These are phyloP conservation scores for Melaleuca quinquenervia DNA, from an alignment of 345 rosid genomes.

Conservation along the genomic window DNA sequence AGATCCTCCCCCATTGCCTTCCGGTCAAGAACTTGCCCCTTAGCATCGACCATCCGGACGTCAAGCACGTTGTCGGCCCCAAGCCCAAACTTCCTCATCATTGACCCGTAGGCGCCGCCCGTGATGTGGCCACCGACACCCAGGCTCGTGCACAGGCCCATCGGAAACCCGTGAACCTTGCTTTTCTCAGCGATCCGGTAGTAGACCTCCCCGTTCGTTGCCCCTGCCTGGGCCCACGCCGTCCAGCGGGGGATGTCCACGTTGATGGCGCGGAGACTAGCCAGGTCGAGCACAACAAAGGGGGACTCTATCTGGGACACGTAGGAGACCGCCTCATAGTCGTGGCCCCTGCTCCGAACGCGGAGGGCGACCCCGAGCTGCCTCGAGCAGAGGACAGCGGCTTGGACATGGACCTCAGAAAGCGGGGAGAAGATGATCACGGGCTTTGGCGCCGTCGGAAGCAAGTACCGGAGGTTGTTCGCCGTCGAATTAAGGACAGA, in stretches of 20 bases:
- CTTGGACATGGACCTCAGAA: constrained; percentile 47
- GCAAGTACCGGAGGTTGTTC: constrained; percentile 40
- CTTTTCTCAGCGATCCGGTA: constrained; percentile 51
- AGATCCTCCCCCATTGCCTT: constrained; percentile 51
- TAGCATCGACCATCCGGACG: constrained; percentile 46
- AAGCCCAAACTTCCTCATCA: constrained; percentile 75
- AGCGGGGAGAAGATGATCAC: constrained; percentile 40
- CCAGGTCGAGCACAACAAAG: constrained; percentile 42
- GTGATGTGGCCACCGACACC: constrained; percentile 63
- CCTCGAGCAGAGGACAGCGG: constrained; percentile 43
- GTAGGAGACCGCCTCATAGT: constrained; percentile 53
- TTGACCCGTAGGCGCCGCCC: constrained; percentile 58
- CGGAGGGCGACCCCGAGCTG: constrained; percentile 26
- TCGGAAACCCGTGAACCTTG: constrained; percentile 49
- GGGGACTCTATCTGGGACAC: constrained; percentile 39
- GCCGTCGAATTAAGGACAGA: constrained; percentile 33
- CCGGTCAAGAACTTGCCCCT: constrained; percentile 42
- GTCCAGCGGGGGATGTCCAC: constrained; percentile 21
- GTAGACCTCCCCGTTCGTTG: constrained; percentile 56
- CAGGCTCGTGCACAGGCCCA: constrained; percentile 51
- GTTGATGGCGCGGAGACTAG: constrained; percentile 27
- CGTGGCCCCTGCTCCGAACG: constrained; percentile 67
- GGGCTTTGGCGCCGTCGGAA: constrained; percentile 41
- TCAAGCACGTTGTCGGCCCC: constrained; percentile 75
- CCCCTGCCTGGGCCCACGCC: constrained; percentile 80